Evolutionary conservation across 805 yeast species (phyloP).

Genomic region (Metschnikowia santaceciliae): DNA sequence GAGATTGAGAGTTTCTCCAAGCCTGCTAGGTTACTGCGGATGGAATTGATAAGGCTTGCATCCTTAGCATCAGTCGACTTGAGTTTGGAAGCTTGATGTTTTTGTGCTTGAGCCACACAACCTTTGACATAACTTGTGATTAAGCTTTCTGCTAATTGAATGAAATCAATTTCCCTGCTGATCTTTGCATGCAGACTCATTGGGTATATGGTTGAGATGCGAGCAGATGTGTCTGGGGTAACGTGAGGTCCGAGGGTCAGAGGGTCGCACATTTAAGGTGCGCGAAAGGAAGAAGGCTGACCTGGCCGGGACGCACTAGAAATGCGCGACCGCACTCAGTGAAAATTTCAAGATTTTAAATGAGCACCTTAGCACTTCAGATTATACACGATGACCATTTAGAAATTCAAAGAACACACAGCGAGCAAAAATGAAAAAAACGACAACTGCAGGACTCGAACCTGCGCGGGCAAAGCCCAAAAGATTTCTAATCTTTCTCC

Average conservation of each 20-base stretch:
- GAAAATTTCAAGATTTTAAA: too few relatives aligned
- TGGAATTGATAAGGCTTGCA: slow-evolving; percentile 1
- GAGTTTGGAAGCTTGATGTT: background rate
- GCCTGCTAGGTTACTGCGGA: slow-evolving; percentile 3
- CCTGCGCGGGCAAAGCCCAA: slow-evolving; percentile 79
- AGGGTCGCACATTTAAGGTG: background rate
- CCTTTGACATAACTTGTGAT: slow-evolving; percentile 10
- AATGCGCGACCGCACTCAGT: too few relatives aligned
- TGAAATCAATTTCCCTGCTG: slow-evolving; percentile 8
- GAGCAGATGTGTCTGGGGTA: background rate
- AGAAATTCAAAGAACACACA: background rate
- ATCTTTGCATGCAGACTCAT: background rate
- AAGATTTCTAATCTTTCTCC: slow-evolving; percentile 74
- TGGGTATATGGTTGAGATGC: background rate
- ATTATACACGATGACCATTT: too few relatives aligned
- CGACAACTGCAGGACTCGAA: slow-evolving; percentile 76
- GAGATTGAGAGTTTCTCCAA: slow-evolving; percentile 13
- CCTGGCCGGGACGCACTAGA: too few relatives aligned
- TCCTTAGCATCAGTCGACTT: background rate
- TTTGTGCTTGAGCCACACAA: slow-evolving; percentile 4
- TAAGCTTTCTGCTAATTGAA: slow-evolving; percentile 8
- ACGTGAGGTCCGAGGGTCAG: background rate
- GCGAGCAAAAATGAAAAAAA: slow-evolving; percentile 24
- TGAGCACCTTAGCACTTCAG: too few relatives aligned
- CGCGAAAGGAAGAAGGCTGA: background rate